Evolutionary conservation across 352 stramenopile genomes (phyloP), one percentile per base, ranked within the genome.

Genomic region (Pythium phragmiticola): DNA sequence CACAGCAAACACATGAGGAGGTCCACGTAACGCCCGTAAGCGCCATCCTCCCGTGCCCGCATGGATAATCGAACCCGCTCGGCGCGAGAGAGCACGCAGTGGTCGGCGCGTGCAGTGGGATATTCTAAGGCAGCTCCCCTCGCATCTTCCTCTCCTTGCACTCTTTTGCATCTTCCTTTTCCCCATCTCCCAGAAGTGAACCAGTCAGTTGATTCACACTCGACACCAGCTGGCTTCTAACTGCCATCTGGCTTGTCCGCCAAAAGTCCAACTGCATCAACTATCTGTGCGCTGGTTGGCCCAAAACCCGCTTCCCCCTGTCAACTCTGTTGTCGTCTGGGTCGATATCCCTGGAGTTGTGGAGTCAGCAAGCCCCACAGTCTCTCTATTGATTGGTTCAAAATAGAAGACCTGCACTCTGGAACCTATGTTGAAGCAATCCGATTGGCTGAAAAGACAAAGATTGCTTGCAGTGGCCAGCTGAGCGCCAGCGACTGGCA

Each of bases 201-300:
- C 51, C 51, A 57, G 51, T 57, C 51, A 57, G 51, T 57, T 57
- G 51, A 57, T 57, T 57, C n/a, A 7, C 28, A 57, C 34, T 45
- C 28, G 21, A 3, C 30, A 33, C 50, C 50, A 57, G 51, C 33
- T 57, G 51, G 51, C 26, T 57, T 56, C 49, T 56, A 21, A 21
- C 49, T 26, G 49, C 28, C 49, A 56, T 56, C 49, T 56, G 49
- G 49, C 34, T 51, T 51, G 19, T 36, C 19, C 34, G 37, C 21
- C 21, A 21, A 21, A 21, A 21, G 21, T 21, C 21, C 21, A 30
- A 5, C 26, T 30, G 26, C 26, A 30, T 1, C 26, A 30, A 3
- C 26, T 30, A 3, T 30, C 26, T 30, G 4, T 3, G 2, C 26
- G 26, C 26, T 30, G 26, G 4, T 30, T 30, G 26, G 26, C 4